Conservation (phyloP, 75 land plant species). For the Adiantum capillusveneris region DNA sequence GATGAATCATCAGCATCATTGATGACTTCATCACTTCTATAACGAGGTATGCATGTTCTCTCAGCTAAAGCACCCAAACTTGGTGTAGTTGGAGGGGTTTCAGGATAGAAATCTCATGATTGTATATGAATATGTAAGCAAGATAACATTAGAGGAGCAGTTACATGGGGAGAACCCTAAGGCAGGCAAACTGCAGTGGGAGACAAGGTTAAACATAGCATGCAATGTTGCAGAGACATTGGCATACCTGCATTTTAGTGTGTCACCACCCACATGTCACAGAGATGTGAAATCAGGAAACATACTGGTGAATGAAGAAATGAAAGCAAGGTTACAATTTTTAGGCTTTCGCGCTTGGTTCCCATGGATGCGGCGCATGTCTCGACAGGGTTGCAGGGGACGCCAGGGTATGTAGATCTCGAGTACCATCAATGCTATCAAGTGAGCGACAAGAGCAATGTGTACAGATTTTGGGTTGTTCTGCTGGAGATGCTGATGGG, state of each 20-base stretch:
- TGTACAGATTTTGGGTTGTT: conserved; percentile 35
- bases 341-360: conserved; percentile 18
- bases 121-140: conserved; percentile 31
- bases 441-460: conserved; percentile 24
- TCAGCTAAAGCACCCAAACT: conserved; percentile 37
- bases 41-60: conserved; percentile 70
- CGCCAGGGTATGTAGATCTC: conserved; percentile 30
- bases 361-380: conserved; percentile 10
- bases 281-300: conserved; percentile 39
- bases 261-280: conserved; percentile 22
- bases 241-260: conserved; percentile 63
- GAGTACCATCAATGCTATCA: conserved; percentile 19
- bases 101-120: conserved; percentile 51
- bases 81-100: conserved; percentile 27
- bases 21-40: conserved; percentile 53
- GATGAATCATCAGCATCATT: conserved; percentile 48
- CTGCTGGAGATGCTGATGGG: conserved; percentile 24
- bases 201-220: conserved; percentile 52
- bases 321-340: conserved; percentile 22
- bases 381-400: conserved; percentile 21
- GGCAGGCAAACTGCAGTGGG: conserved; percentile 42
- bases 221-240: conserved; percentile 56
- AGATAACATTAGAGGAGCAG: conserved; percentile 35
- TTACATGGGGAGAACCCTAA: conserved; percentile 22
- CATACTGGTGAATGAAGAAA: conserved; percentile 24